Evolutionary conservation across 2,329 filamentous ascomycete species (phyloP).

Genomic region (Gaeumannomyces sp.): DNA sequence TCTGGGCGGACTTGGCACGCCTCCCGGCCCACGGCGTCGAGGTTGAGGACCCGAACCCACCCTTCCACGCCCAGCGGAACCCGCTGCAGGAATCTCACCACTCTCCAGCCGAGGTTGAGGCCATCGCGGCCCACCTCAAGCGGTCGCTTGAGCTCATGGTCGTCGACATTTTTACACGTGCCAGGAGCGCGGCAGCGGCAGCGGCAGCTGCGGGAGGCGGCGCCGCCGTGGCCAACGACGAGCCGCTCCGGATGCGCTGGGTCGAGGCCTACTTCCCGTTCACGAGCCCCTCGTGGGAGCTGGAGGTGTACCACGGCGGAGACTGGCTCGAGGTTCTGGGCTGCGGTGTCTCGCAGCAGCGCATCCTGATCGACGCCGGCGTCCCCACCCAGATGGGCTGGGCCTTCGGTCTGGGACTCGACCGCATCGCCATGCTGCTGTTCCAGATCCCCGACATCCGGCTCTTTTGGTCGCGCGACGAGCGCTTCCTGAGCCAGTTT

Average conservation of each 20-base stretch:
- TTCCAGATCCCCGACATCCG: slow-evolving; percentile 96
- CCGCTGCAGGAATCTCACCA: slow-evolving; percentile 72
- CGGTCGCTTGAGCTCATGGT: slow-evolving; percentile 84
- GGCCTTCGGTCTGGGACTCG: slow-evolving; percentile 92
- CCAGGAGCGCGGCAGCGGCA: slow-evolving; percentile 63
- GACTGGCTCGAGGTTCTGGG: slow-evolving; percentile 96
- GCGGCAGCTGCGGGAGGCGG: background rate
- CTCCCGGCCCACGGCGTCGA: slow-evolving; percentile 69
- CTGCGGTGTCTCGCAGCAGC: slow-evolving; percentile 83
- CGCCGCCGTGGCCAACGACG: slow-evolving; percentile 35
- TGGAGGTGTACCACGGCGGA: slow-evolving; percentile 90
- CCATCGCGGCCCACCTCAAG: slow-evolving; percentile 80
- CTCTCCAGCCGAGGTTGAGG: slow-evolving; percentile 69
- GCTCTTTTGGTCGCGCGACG: slow-evolving; percentile 87
- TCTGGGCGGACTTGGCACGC: slow-evolving; percentile 63
- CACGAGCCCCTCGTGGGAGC: slow-evolving; percentile 90
- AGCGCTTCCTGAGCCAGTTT: slow-evolving; percentile 85
- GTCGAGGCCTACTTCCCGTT: slow-evolving; percentile 97
- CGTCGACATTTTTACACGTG: slow-evolving; percentile 77
- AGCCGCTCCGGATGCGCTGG: slow-evolving; percentile 84
- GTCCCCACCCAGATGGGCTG: slow-evolving; percentile 74
- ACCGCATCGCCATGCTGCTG: slow-evolving; percentile 94
- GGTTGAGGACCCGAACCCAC: slow-evolving; percentile 79
- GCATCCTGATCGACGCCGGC: slow-evolving; percentile 70
- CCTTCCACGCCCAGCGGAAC: slow-evolving; percentile 71